Conservation (phyloP, 208 protist genomes). For the Vickermania ingenoplastis region DNA sequence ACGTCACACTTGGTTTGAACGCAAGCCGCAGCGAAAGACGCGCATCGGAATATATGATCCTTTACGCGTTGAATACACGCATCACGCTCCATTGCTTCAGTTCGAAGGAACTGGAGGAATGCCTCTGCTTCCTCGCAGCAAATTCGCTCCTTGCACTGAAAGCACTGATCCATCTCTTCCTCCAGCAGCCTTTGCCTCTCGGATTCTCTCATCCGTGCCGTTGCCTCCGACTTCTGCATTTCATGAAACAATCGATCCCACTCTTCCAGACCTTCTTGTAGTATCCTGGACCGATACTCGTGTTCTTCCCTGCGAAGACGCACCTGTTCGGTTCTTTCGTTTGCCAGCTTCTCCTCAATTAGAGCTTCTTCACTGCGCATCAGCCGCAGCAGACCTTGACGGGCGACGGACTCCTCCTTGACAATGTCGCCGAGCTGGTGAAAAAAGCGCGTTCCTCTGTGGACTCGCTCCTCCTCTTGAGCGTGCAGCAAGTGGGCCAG, state of each 20-base stretch:
- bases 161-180: constrained; percentile 6
- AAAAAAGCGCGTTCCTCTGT: neutral
- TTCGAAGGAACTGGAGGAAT: constrained; percentile 13
- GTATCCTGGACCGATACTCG: neutral
- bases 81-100: constrained; percentile 31
- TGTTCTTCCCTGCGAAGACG: no score
- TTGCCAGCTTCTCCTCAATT: neutral
- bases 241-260: neutral
- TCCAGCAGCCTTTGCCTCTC: neutral
- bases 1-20: constrained; percentile 7
- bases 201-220: neutral
- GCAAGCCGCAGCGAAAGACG: constrained; percentile 7
- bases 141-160: constrained; percentile 17
- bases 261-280: neutral
- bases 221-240: neutral
- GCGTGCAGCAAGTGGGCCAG: constrained; percentile 1
- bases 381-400: neutral
- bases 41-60: constrained; percentile 13
- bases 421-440: neutral
- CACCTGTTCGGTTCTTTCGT: no score
- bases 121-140: constrained; percentile 22
- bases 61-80: constrained; percentile 25
- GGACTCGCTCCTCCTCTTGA: constrained; percentile 7
- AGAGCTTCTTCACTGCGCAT: neutral
- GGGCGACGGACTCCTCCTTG: neutral